These are phyloP conservation scores for Dendrobium chrysotoxum DNA, from an alignment of 106 monocot genomes.

Conservation along the genomic window DNA sequence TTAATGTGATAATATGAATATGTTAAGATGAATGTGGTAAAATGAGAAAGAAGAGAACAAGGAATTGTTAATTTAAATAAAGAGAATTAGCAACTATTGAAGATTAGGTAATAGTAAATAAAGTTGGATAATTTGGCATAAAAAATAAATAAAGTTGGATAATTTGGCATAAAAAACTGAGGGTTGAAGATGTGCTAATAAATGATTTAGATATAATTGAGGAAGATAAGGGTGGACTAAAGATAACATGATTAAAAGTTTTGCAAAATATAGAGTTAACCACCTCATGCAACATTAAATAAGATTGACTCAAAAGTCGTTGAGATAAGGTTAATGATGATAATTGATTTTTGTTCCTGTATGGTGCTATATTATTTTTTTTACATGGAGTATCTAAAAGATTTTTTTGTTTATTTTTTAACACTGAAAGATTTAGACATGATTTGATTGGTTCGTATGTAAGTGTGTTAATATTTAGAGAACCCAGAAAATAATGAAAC, in stretches of 20 bases:
- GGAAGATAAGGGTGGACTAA: neutral
- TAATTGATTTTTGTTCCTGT: neutral
- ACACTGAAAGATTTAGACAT: neutral
- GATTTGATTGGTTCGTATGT: neutral
- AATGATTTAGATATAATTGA: neutral
- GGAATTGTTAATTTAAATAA: neutral
- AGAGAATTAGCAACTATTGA: neutral
- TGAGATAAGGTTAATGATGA: neutral
- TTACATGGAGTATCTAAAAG: too few relatives aligned
- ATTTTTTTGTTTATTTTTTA: neutral
- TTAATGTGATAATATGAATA: neutral
- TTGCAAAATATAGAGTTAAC: neutral
- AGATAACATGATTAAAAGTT: neutral
- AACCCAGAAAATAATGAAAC: neutral
- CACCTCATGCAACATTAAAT: neutral
- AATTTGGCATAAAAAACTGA: neutral
- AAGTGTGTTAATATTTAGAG: neutral
- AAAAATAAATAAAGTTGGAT: neutral
- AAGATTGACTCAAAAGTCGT: neutral
- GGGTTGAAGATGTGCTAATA: neutral
- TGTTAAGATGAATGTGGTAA: neutral
- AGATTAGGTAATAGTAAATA: neutral
- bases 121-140: neutral
- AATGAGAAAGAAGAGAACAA: neutral
- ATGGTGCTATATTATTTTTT: neutral